Percentiles rank a stretch among this genome's conserved stretches.
Conservation (phyloP, 2,329 filamentous ascomycete genomes). For the Macrophomina pseudophaseolina region DNA sequence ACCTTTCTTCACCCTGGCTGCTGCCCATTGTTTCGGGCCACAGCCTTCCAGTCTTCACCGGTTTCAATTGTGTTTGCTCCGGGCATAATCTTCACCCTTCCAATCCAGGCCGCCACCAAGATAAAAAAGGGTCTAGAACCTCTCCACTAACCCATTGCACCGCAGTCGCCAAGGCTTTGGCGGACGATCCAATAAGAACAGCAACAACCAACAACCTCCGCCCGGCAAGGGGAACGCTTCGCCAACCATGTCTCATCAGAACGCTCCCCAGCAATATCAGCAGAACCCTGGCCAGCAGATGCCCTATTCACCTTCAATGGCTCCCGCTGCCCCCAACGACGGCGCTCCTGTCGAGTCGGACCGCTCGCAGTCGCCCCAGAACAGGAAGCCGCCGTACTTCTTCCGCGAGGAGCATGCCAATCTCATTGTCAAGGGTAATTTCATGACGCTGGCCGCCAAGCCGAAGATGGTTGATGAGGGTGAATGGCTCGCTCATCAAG, state of each 20-base stretch:
- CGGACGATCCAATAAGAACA: slow-evolving; percentile 49
- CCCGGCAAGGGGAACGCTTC: slow-evolving; percentile 30
- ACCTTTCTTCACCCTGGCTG: not conserved
- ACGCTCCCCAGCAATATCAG: slow-evolving; percentile 40
- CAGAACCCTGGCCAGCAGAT: slow-evolving; percentile 35
- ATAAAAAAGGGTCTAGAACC: slow-evolving; percentile 31
- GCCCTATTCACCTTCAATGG: slow-evolving; percentile 52
- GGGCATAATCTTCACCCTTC: slow-evolving; percentile 12
- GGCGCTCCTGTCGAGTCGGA: slow-evolving; percentile 14
- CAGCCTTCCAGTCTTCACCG: not conserved
- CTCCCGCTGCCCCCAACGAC: slow-evolving; percentile 40
- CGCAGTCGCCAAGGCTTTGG: slow-evolving; percentile 48
- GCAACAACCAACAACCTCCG: slow-evolving; percentile 41
- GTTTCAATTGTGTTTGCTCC: slow-evolving; percentile 3
- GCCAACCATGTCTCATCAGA: slow-evolving; percentile 23
- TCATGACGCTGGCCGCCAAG: slow-evolving; percentile 91
- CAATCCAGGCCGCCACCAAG: not conserved
- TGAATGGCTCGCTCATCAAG: slow-evolving; percentile 95
- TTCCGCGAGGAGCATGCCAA: slow-evolving; percentile 76
- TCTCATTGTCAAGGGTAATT: slow-evolving; percentile 95
- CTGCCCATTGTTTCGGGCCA: not conserved
- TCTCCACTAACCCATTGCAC: slow-evolving; percentile 36
- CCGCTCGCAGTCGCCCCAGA: slow-evolving; percentile 50
- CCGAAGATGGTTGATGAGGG: slow-evolving; percentile 92
- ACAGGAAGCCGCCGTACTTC: slow-evolving; percentile 74